Conservation (phyloP, 345 rosid genomes). For the Eucalyptus pauciflora region DNA sequence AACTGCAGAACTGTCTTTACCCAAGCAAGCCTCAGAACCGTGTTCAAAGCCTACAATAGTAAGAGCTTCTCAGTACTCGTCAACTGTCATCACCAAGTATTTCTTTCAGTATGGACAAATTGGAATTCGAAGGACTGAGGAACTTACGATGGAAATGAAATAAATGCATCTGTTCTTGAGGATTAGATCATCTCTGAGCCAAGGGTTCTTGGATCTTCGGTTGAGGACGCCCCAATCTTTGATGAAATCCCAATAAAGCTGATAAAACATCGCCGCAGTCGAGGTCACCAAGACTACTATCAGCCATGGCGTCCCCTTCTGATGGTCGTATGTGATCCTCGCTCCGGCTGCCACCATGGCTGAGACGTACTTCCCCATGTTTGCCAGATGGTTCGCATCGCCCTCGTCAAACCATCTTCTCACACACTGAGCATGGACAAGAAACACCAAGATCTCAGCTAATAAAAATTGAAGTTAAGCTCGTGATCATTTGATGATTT, state of each 20-base stretch:
- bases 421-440: conserved; percentile 36
- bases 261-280: conserved; percentile 59
- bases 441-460: not conserved
- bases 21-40: conserved; percentile 77
- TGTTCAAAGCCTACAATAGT: conserved; percentile 52
- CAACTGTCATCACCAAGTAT: not conserved
- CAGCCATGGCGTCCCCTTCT: conserved; percentile 38
- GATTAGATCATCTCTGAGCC: conserved; percentile 82
- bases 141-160: conserved; percentile 72
- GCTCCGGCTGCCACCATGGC: conserved; percentile 97
- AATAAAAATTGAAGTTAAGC: not conserved
- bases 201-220: conserved; percentile 56
- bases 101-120: not conserved
- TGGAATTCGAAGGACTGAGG: not conserved
- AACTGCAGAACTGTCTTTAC: conserved; percentile 65
- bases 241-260: conserved; percentile 93
- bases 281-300: conserved; percentile 53
- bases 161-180: conserved; percentile 63
- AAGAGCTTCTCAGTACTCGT: not conserved
- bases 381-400: conserved; percentile 57
- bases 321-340: conserved; percentile 59
- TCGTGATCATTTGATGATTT: not conserved
- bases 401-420: conserved; percentile 87
- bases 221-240: conserved; percentile 89
- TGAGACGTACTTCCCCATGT: conserved; percentile 95